Percentiles rank a stretch among this genome's conserved stretches.
phyloP scores from a whole-genome alignment of 495 filamentous ascomycete genomes.

The Aspergillus asperescens region DNA sequence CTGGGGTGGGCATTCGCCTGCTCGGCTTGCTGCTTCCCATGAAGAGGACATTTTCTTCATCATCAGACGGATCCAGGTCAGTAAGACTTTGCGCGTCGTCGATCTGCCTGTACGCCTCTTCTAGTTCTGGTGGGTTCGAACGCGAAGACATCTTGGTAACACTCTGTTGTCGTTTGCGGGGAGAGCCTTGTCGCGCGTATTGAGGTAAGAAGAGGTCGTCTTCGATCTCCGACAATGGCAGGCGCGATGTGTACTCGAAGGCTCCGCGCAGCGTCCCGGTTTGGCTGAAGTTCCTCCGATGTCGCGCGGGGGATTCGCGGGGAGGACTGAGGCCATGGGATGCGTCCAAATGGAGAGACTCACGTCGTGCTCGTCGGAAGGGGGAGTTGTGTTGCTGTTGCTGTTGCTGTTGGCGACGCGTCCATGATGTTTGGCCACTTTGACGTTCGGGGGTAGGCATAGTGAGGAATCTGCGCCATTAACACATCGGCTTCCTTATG shows the following conservation, averaged over 20 bases:
- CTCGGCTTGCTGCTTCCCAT: constrained; percentile 13
- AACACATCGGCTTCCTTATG: neutral
- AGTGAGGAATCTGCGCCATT: constrained; percentile 11
- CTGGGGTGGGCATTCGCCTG: constrained; percentile 27
- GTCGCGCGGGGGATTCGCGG: constrained; percentile 24
- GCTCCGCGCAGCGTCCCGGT: constrained; percentile 38
- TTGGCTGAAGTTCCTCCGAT: constrained; percentile 28
- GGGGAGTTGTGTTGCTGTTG: constrained; percentile 26
- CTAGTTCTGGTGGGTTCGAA: constrained; percentile 40
- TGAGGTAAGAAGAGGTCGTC: constrained; percentile 14
- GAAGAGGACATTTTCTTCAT: constrained; percentile 24
- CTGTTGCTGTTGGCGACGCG: constrained; percentile 27
- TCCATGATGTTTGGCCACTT: constrained; percentile 14
- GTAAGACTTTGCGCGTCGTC: constrained; percentile 40
- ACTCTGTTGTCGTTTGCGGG: constrained; percentile 14
- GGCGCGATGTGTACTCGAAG: constrained; percentile 26
- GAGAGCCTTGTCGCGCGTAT: constrained; percentile 9
- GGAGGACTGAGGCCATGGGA: constrained; percentile 29
- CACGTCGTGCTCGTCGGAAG: constrained; percentile 32
- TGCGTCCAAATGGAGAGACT: constrained; percentile 27
- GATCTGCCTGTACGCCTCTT: constrained; percentile 43
- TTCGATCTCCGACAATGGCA: constrained; percentile 22
- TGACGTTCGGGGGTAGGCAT: constrained; percentile 27
- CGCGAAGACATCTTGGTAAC: constrained; percentile 17
- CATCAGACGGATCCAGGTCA: constrained; percentile 27